A percentile compares a stretch with the other conserved stretches of the same genome.
These are phyloP conservation scores for Handroanthus guayacan DNA, from an alignment of 257 asterid species.

Conservation along the genomic window DNA sequence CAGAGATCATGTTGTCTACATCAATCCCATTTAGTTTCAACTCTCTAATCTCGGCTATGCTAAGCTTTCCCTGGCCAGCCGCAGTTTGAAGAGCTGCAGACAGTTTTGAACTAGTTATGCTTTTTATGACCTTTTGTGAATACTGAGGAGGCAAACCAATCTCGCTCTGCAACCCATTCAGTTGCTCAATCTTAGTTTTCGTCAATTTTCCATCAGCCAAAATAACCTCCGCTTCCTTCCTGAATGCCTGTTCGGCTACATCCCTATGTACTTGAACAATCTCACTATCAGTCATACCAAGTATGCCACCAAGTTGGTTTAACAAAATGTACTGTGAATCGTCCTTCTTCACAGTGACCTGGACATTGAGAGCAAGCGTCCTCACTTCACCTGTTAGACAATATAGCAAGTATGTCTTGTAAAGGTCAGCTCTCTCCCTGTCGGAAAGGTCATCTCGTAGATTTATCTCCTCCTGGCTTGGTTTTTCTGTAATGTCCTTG, in stretches of 20 bases:
- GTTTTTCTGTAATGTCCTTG: conserved; percentile 55
- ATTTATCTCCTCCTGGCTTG: conserved; percentile 78
- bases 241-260: conserved; percentile 92
- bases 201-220: conserved; percentile 95
- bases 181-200: conserved; percentile 76
- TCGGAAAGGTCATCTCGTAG: conserved; percentile 90
- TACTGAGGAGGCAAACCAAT: conserved; percentile 87
- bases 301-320: conserved; percentile 81
- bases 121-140: conserved; percentile 81
- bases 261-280: conserved; percentile 82
- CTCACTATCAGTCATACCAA: conserved; percentile 81
- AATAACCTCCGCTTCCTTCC: conserved; percentile 90
- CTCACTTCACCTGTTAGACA: conserved; percentile 92
- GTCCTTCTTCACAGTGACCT: conserved; percentile 77
- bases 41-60: conserved; percentile 88
- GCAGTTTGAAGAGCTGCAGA: conserved; percentile 96
- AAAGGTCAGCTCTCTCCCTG: conserved; percentile 84
- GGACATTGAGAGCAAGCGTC: conserved; percentile 80
- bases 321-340: conserved; percentile 78
- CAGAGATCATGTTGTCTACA: conserved; percentile 79
- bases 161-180: conserved; percentile 73
- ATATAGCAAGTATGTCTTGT: conserved; percentile 83
- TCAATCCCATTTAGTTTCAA: conserved; percentile 85
- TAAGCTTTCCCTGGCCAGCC: conserved; percentile 84
- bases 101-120: conserved; percentile 76